These are phyloP conservation scores for Fusarium virguliforme DNA, from an alignment of 2,329 filamentous ascomycete species.

Conservation along the genomic window DNA sequence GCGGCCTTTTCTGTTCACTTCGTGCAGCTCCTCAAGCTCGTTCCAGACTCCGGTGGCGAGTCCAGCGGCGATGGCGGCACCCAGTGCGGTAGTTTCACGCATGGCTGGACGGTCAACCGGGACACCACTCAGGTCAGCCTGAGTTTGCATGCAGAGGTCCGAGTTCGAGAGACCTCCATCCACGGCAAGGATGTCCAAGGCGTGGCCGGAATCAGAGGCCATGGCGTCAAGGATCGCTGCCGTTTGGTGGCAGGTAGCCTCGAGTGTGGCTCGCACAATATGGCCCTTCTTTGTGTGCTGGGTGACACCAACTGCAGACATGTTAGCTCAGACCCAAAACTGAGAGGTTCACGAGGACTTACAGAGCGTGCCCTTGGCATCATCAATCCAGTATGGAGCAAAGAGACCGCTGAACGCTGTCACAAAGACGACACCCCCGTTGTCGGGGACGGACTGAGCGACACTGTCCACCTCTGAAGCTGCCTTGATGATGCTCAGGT, in stretches of 20 bases:
- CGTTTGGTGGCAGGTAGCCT: slow-evolving; percentile 93
- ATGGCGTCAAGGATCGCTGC: slow-evolving; percentile 93
- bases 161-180: slow-evolving; percentile 93
- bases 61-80: slow-evolving; percentile 91
- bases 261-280: slow-evolving; percentile 89
- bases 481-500: slow-evolving; percentile 72
- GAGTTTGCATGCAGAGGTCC: slow-evolving; percentile 91
- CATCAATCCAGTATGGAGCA: slow-evolving; percentile 95
- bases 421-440: slow-evolving; percentile 88
- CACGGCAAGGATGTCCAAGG: slow-evolving; percentile 82
- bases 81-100: slow-evolving; percentile 91
- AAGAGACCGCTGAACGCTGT: slow-evolving; percentile 94
- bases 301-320: slow-evolving; percentile 80
- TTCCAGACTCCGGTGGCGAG: slow-evolving; percentile 86
- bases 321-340: slow-evolving; percentile 1
- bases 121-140: slow-evolving; percentile 88
- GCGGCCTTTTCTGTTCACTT: slow-evolving; percentile 80
- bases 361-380: slow-evolving; percentile 90
- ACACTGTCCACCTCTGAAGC: slow-evolving; percentile 67
- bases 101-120: slow-evolving; percentile 88
- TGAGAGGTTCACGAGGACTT: slow-evolving; percentile 54
- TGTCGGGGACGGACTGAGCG: slow-evolving; percentile 74
- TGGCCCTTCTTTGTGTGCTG: slow-evolving; percentile 89
- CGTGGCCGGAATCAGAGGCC: slow-evolving; percentile 86
- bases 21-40: slow-evolving; percentile 79